Evolutionary conservation across 139 green algal species (phyloP).

Genomic region (Closterium sp.): DNA sequence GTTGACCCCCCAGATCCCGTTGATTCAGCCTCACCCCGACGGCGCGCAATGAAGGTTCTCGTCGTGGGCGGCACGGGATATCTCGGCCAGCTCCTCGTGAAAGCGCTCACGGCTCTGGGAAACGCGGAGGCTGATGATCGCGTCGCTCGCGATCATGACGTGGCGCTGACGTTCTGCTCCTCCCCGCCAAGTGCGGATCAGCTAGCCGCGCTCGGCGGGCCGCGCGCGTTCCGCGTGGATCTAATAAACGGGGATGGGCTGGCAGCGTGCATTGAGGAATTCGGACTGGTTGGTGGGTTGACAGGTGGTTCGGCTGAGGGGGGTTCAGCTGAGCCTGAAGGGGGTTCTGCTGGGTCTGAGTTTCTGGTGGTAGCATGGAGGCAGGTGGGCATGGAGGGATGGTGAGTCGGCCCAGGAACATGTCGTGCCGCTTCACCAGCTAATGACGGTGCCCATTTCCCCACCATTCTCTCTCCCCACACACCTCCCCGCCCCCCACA

Average conservation of each 20-base stretch:
- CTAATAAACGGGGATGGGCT: conserved; percentile 20
- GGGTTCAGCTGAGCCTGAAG: too few species aligned
- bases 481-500: not conserved
- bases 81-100: conserved; percentile 62
- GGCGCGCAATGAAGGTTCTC: conserved; percentile 5
- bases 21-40: too few species aligned
- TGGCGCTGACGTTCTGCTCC: not conserved
- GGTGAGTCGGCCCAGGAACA: too few species aligned
- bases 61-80: conserved; percentile 54
- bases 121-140: conserved; percentile 11
- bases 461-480: too few species aligned
- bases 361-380: not conserved
- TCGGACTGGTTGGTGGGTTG: conserved; percentile 7
- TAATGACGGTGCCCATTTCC: too few species aligned
- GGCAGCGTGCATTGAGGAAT: not conserved
- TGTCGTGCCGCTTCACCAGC: too few species aligned
- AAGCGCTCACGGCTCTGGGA: conserved; percentile 29
- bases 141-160: conserved; percentile 12
- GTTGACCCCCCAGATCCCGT: too few species aligned
- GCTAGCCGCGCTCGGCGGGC: conserved; percentile 55
- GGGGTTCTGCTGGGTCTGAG: too few species aligned
- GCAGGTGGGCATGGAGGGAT: not conserved
- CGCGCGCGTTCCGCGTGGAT: conserved; percentile 55
- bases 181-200: conserved; percentile 34
- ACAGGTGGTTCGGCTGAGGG: not conserved